Base-by-base conservation (phyloP, 768 basidiomycete species). In the Hemileccinum rubropunctum region DNA sequence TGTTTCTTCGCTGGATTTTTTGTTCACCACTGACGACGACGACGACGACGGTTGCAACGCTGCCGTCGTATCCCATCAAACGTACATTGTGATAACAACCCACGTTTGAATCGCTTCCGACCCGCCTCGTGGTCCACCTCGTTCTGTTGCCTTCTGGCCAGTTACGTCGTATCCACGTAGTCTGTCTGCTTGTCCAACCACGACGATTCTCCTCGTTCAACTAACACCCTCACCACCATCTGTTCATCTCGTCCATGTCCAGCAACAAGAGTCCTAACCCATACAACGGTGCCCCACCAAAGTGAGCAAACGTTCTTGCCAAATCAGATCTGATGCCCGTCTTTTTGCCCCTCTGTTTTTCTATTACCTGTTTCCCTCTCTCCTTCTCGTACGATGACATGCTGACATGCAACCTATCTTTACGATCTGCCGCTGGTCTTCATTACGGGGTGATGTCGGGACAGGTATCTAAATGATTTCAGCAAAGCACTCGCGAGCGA, bases 401-500 rank as follows among this genome's bases (percentile, higher is more conserved):
- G 47, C 37, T 60, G 50, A 57, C 44, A 27, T 44, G 11, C 39
- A 33, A 27, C 35, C 34, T 17, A 28, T 41, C 48, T 38, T 32
- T 34, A 14, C 36, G 50, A 43, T 50, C 26, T 41, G 13, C 32
- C 12, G 26, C 34, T 46, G 43, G 15, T 27, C 34, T 48, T 15
- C 18, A 35, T 45, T 10, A 30, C n/a, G 51, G 14, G 26, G 26
- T 35, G 40, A 34, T 20, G 26, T 5, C 17, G 38, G 30, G 17
- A 39, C 58, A 77, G 77, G 63, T 81, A 82, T 60, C 60, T 82
- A 45, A 78, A 80, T 54, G 80, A 82, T 58, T 82, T 82, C 61
- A 81, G 79, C 66, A 83, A 82, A 56, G 81, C 81, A 1, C 76
- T 82, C 34, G 81, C 81, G 9, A 65, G 73, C 47, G 81, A 82